A percentile compares a stretch with the other conserved stretches of the same genome.
These are phyloP conservation scores for Metarhizium sp. DNA, from an alignment of 2,329 filamentous ascomycete species.

Conservation along the genomic window DNA sequence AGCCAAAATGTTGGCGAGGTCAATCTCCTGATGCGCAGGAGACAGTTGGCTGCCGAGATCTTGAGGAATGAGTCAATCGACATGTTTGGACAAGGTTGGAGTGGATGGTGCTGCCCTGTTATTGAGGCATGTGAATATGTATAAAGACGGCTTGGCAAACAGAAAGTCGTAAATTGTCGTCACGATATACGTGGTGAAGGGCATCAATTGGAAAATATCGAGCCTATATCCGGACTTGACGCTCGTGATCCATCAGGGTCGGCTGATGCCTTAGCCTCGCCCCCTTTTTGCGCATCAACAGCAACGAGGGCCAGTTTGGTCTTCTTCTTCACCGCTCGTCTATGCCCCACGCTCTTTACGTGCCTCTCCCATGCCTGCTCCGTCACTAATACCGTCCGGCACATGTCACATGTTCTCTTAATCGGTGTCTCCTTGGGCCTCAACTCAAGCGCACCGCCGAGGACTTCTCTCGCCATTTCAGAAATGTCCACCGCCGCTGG, in stretches of 20 bases:
- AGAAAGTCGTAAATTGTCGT: no score
- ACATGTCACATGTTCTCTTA: slow-evolving; percentile 62
- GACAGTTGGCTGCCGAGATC: no score
- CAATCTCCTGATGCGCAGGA: no score
- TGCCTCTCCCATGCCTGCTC: slow-evolving; percentile 38
- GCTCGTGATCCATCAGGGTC: slow-evolving; percentile 5
- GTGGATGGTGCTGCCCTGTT: no score
- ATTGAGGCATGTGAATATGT: no score
- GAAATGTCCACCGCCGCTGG: slow-evolving; percentile 42
- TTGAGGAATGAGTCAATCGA: no score
- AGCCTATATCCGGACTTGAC: slow-evolving; percentile 19
- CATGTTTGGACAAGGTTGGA: no score
- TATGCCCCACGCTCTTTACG: slow-evolving; percentile 26
- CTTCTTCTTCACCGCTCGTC: slow-evolving; percentile 22
- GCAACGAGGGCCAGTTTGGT: slow-evolving; percentile 28
- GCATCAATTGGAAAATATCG: slow-evolving; percentile 16
- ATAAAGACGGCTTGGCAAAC: no score
- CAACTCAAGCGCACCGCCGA: slow-evolving; percentile 39
- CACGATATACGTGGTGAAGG: no score
- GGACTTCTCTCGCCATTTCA: slow-evolving; percentile 36
- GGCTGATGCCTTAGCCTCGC: background rate
- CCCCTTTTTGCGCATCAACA: slow-evolving; percentile 9
- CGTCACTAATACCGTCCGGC: slow-evolving; percentile 52
- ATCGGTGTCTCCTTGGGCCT: slow-evolving; percentile 43
- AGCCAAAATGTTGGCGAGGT: no score